A percentile compares a stretch with the other conserved stretches of the same genome.
Conservation (phyloP, 2,329 filamentous ascomycete genomes). For the Ambrosiella beaveri region DNA sequence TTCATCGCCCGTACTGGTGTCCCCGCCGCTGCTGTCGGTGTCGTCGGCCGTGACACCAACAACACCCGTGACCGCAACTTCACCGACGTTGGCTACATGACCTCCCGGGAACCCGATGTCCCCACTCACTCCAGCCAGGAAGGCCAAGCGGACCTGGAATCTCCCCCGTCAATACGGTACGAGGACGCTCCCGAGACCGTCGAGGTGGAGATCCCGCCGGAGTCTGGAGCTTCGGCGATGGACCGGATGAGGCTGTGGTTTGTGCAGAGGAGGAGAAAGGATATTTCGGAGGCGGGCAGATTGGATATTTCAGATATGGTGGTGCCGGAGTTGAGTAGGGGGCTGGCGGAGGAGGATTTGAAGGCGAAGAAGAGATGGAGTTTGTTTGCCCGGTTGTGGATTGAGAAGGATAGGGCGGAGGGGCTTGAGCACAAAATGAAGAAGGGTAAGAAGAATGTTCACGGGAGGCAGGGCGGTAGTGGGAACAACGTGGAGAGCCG, state of each 20-base stretch:
- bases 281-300: constrained; percentile 6
- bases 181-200: neutral
- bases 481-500: neutral
- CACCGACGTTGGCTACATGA: neutral
- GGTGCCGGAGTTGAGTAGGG: neutral
- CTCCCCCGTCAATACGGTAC: too few species aligned
- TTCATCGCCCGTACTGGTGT: neutral
- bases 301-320: constrained; percentile 11
- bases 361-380: constrained; percentile 9
- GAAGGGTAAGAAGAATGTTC: neutral
- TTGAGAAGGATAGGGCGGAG: constrained; percentile 5
- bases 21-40: constrained; percentile 1
- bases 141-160: too few species aligned
- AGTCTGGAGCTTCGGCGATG: constrained; percentile 4
- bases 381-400: constrained; percentile 6
- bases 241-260: constrained; percentile 10
- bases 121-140: too few species aligned
- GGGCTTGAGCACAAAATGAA: constrained; percentile 6
- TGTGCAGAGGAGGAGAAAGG: constrained; percentile 3
- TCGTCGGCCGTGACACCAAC: neutral
- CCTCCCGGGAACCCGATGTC: too few species aligned
- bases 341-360: neutral
- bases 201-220: constrained; percentile 2
- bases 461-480: neutral
- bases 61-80: neutral